These are phyloP conservation scores for Mycena belliarum DNA, from an alignment of 768 basidiomycete genomes.

Conservation along the genomic window DNA sequence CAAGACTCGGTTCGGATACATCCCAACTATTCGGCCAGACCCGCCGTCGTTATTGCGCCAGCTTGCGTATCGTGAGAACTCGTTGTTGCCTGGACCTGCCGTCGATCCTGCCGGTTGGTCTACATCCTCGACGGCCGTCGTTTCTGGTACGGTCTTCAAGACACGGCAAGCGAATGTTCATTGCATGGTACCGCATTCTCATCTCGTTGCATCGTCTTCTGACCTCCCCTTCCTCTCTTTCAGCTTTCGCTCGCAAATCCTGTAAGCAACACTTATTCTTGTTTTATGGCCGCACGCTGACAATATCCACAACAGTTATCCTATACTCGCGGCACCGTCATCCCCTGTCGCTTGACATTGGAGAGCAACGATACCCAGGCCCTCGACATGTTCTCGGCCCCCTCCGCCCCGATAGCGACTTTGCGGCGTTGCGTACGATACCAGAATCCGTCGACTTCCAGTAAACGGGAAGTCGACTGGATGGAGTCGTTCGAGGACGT, in stretches of 20 bases:
- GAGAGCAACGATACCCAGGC: slow-evolving; percentile 39
- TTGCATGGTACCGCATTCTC: slow-evolving; percentile 34
- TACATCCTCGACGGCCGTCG: slow-evolving; percentile 39
- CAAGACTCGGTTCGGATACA: slow-evolving; percentile 53
- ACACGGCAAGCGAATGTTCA: slow-evolving; percentile 39
- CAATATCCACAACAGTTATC: slow-evolving; percentile 33
- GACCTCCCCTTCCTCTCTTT: not conserved
- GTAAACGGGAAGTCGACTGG: slow-evolving; percentile 43
- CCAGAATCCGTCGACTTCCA: slow-evolving; percentile 34
- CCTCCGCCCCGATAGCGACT: slow-evolving; percentile 39
- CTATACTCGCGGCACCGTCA: slow-evolving; percentile 50
- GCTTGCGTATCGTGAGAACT: slow-evolving; percentile 20
- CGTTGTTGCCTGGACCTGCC: slow-evolving; percentile 16
- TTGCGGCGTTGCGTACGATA: slow-evolving; percentile 28
- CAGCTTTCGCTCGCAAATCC: slow-evolving; percentile 51
- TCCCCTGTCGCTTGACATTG: slow-evolving; percentile 47
- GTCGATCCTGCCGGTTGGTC: slow-evolving; percentile 54
- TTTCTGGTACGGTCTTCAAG: slow-evolving; percentile 43
- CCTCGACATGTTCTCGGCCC: slow-evolving; percentile 44
- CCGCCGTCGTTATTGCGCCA: slow-evolving; percentile 20
- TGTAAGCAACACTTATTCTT: slow-evolving; percentile 29
- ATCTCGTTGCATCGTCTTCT: not conserved
- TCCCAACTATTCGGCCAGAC: slow-evolving; percentile 20
- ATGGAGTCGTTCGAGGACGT: slow-evolving; percentile 47
- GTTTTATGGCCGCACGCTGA: not conserved